Evolutionary conservation across 2,329 filamentous ascomycete genomes (phyloP), one percentile per base, ranked within the genome.

Genomic region (Talaromyces sp.): DNA sequence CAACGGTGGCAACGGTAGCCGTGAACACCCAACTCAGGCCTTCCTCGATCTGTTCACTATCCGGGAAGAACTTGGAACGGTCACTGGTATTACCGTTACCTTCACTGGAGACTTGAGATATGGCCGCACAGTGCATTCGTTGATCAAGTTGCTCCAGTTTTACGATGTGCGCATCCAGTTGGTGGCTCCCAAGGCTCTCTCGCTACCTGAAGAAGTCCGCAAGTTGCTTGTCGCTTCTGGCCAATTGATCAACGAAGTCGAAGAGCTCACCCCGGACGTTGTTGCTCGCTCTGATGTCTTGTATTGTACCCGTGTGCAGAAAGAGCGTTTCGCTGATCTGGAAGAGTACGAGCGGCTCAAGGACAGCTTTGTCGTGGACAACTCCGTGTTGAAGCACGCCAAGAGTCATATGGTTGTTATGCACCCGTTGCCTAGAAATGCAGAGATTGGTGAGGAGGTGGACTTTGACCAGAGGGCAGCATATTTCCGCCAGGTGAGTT

Each of bases 21-120:
- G 91, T 70, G 95, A 99, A 80, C 95, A 99, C 78, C 95, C 95
- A 0, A 99, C 95, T 0, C 95, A 99, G 78, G 95, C 95, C 0
- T 95, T 99, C 84, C 82, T 99, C 25, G 95, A 99, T 72, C 88
- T 99, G 62, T 99, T 97, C 82, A 98, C 95, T 59, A 99, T 99
- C 72, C 91, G 95, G 68, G 95, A 99, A 78, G 95, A 99, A 77
- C 84, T 98, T 9, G 95, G 95, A 65, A 97, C 93, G 0, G 93
- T 98, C 61, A 93, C 93, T 72, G 93, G 93, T 58, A 82, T 99
- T 65, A 98, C 92, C 52, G 96, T 99, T 72, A 99, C 95, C 57
- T 99, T 99, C 76, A 84, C 92, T 52, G 95, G 95, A 70, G 95
- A 99, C 72, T 87, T 99, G 62, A 87, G 90, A 66, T 96, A 97